phyloP scores from a whole-genome alignment of 2,329 filamentous ascomycete genomes.

The Sphaceloma murrayae region DNA sequence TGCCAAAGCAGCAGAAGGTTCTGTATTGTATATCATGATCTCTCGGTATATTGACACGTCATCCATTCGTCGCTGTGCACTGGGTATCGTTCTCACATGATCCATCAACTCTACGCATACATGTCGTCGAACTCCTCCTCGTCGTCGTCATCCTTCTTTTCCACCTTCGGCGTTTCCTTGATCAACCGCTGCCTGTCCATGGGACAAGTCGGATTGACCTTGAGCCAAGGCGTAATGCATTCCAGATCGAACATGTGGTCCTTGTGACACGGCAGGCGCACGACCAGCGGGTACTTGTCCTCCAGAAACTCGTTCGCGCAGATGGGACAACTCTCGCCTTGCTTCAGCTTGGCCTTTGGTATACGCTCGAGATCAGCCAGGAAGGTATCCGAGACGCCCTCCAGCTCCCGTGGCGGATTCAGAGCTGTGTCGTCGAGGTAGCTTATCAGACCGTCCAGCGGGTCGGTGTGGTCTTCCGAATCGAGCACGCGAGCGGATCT shows the following conservation, averaged over 20 bases:
- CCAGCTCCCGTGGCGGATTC: constrained; percentile 49
- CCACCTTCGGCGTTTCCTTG: constrained; percentile 29
- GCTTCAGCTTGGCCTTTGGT: constrained; percentile 45
- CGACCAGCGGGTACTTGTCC: constrained; percentile 54
- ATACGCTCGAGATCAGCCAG: constrained; percentile 52
- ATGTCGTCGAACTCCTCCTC: constrained; percentile 45
- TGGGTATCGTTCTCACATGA: not conserved
- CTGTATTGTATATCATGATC: too few relatives aligned
- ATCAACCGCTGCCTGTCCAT: constrained; percentile 51
- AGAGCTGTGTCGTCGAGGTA: constrained; percentile 47
- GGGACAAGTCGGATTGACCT: constrained; percentile 54
- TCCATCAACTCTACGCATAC: constrained; percentile 32
- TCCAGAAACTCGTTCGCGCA: constrained; percentile 53
- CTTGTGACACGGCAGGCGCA: constrained; percentile 52
- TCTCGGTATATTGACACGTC: too few relatives aligned
- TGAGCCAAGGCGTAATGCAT: constrained; percentile 55
- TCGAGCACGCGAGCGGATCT: constrained; percentile 14
- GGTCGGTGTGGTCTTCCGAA: constrained; percentile 22
- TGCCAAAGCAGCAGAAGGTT: not conserved
- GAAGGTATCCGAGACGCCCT: constrained; percentile 53
- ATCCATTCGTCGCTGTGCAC: too few relatives aligned
- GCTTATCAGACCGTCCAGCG: constrained; percentile 40
- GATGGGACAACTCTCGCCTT: constrained; percentile 48
- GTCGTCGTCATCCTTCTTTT: constrained; percentile 40
- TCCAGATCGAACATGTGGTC: constrained; percentile 56